Base-by-base conservation (phyloP, 768 basidiomycete genomes). In the Leccinum subgranulosum region DNA sequence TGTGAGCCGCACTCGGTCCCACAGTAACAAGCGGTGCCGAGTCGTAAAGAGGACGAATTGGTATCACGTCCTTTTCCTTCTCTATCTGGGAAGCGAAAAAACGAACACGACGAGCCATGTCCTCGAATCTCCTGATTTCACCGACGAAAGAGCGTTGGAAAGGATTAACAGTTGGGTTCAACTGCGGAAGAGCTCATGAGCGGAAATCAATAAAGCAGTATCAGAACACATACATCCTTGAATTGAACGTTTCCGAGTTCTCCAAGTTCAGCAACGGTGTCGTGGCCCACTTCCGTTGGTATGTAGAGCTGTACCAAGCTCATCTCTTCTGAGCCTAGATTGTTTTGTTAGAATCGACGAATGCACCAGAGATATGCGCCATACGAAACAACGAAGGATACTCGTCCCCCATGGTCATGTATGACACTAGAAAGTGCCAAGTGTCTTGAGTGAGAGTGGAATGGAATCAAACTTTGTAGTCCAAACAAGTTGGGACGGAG, bases 91-190 rank as follows among this genome's bases (percentile, higher is more conserved):
- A 77, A 1, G 81, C 72, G 68, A 98, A 97, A 74, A 98, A 95
- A 55, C 94, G 88, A 51, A 94, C 86, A 34, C 94, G 90, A 62
- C 97, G 90, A 8, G 90, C 88, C 88, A 96, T 95, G 69, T 99
- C 96, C 72, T 97, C 96, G 58, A 96, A 83, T 61, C 91, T 87
- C 36, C 97, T 87, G 62, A 99, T 93, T 72, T 97, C 95, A 34
- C 90, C 92, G 59, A 97, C 92, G 73, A 96, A 99, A 6, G 95
- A 94, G 61, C 97, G 92, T 80, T 99, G 96, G 78, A 98, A 99
- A 17, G 96, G 91, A 74, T 96, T 98, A 65, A 98, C 86, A 60
- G 84, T 84, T 12, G 95, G 92, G 74, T 98, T 98, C 64, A 98
- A 77, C 95, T 98, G 69, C 25, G 25, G 54, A 39, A 31, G 55